A percentile compares a stretch with the other conserved stretches of the same genome.
Conservation (phyloP, 108 stramenopile genomes). For the Skeletonema potamos region DNA sequence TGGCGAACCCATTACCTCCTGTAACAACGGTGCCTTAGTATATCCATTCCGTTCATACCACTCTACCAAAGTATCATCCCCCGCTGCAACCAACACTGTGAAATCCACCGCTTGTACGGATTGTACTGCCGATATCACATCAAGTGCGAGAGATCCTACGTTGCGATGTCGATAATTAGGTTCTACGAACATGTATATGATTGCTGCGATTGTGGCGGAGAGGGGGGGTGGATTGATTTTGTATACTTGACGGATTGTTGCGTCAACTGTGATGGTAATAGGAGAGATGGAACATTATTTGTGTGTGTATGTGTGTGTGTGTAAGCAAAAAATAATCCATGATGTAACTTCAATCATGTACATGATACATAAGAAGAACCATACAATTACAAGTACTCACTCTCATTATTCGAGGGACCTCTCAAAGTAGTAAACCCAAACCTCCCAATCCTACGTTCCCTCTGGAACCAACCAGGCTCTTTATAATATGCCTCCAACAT, state of each 20-base stretch:
- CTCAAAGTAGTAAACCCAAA: conserved; percentile 76
- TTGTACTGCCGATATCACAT: conserved; percentile 76
- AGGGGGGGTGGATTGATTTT: conserved; percentile 33
- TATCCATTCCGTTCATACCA: conserved; percentile 77
- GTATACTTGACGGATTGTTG: conserved; percentile 67
- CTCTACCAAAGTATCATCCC: conserved; percentile 65
- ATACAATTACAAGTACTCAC: conserved; percentile 17
- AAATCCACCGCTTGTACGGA: conserved; percentile 63
- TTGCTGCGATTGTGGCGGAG: conserved; percentile 57
- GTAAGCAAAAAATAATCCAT: neutral
- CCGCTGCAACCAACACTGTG: conserved; percentile 77
- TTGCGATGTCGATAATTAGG: conserved; percentile 53
- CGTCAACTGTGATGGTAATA: conserved; percentile 38
- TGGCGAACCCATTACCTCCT: conserved; percentile 70
- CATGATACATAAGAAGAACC: too few species aligned
- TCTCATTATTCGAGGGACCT: conserved; percentile 58
- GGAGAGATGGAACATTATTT: neutral
- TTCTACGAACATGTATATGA: conserved; percentile 87
- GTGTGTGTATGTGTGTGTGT: neutral
- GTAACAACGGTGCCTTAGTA: conserved; percentile 61
- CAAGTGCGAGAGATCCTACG: conserved; percentile 67
- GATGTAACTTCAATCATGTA: too few species aligned
- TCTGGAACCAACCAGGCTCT: conserved; percentile 12
- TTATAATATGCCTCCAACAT: conserved; percentile 63
- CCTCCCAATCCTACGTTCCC: conserved; percentile 58